Evolutionary conservation across 2,329 filamentous ascomycete genomes (phyloP).

Genomic region (Blumeria hordei): DNA sequence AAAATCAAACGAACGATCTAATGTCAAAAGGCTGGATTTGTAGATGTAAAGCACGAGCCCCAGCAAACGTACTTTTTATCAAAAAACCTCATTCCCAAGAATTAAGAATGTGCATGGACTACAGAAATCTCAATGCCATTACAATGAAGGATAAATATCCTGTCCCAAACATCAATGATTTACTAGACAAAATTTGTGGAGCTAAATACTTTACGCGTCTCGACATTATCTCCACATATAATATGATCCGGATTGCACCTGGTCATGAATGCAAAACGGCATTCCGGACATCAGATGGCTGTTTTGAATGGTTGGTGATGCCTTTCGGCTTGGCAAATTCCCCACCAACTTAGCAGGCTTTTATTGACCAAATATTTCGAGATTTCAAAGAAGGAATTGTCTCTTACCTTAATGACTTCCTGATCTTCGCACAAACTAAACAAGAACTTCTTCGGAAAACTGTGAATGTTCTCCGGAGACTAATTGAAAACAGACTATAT

Average conservation of each 20-base stretch:
- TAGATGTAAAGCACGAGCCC: neutral
- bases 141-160: slow-evolving; percentile 1
- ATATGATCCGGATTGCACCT: neutral
- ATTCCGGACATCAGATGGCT: neutral
- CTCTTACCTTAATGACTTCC: neutral
- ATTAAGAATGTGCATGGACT: neutral
- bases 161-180: neutral
- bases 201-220: slow-evolving; percentile 1
- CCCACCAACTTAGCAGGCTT: neutral
- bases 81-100: slow-evolving; percentile 1
- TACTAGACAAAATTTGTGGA: neutral
- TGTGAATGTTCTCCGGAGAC: neutral
- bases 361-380: neutral
- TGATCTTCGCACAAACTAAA: neutral
- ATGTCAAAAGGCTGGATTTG: neutral
- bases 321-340: neutral
- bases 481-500: neutral
- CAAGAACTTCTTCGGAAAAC: neutral
- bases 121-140: neutral
- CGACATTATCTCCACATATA: neutral
- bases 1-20: neutral
- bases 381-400: neutral
- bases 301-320: neutral
- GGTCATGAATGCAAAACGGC: neutral
- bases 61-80: neutral